phyloP scores from a whole-genome alignment of 208 protist species.

The Herpetomonas muscarum region DNA sequence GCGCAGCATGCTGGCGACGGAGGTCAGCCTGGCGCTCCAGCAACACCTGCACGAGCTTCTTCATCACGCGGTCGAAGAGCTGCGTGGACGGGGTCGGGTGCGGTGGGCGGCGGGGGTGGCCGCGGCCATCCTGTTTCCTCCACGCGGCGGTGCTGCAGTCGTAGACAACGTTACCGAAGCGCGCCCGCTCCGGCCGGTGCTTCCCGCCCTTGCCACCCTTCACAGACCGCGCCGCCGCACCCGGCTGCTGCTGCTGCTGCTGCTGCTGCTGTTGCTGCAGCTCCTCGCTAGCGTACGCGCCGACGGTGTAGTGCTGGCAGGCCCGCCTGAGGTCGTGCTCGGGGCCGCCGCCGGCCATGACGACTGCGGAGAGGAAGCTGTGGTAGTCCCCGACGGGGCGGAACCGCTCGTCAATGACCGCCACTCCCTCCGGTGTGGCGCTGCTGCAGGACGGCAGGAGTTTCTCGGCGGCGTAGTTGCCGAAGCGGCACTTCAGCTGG shows the following conservation, averaged over 20 bases:
- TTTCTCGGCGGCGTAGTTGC: background rate
- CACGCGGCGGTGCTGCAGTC: constrained; percentile 5
- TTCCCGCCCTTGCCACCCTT: background rate
- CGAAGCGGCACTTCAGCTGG: background rate
- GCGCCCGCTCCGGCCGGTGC: constrained; percentile 1
- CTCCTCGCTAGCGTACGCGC: constrained; percentile 37
- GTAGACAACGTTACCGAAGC: constrained; percentile 74
- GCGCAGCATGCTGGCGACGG: constrained; percentile 4
- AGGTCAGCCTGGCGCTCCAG: constrained; percentile 25
- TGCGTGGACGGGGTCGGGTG: background rate
- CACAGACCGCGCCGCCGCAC: background rate
- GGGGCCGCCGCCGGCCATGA: constrained; percentile 82
- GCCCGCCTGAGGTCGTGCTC: constrained; percentile 86
- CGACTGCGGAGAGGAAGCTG: constrained; percentile 53
- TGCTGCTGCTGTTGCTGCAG: background rate
- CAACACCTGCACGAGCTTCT: constrained; percentile 35
- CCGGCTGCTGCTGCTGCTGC: background rate
- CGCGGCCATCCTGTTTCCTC: background rate
- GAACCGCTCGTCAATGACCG: background rate
- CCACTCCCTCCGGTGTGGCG: constrained; percentile 13
- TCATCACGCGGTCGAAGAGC: constrained; percentile 63
- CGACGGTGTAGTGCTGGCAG: constrained; percentile 47
- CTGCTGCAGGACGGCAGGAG: constrained; percentile 6
- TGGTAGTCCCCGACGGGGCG: constrained; percentile 8
- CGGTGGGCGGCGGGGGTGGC: background rate